These are phyloP conservation scores for Lepiota venenata DNA, from an alignment of 768 basidiomycete genomes.

Conservation along the genomic window DNA sequence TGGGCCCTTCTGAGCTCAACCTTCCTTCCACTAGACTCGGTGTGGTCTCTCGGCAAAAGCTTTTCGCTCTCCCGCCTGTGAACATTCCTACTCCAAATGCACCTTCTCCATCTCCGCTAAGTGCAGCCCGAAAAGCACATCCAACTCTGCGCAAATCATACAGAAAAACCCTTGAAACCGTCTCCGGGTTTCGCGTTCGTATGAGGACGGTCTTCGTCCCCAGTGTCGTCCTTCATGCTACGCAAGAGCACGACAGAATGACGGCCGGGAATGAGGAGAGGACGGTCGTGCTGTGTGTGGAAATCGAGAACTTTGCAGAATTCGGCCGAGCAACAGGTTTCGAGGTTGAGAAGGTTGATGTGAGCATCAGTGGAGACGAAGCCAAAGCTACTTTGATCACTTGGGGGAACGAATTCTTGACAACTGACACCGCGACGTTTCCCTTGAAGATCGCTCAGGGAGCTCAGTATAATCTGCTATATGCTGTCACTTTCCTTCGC, in stretches of 20 bases:
- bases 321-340: conserved; percentile 61
- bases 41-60: conserved; percentile 58
- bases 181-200: conserved; percentile 83
- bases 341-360: conserved; percentile 70
- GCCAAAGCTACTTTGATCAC: conserved; percentile 47
- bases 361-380: conserved; percentile 68
- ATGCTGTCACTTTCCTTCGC: conserved; percentile 80
- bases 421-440: conserved; percentile 46
- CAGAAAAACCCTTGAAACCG: conserved; percentile 72
- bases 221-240: conserved; percentile 61
- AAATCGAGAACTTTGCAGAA: conserved; percentile 81
- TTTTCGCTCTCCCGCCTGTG: conserved; percentile 59
- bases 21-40: conserved; percentile 75
- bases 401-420: conserved; percentile 57
- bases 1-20: conserved; percentile 29
- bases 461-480: conserved; percentile 88
- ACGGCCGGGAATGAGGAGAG: conserved; percentile 77
- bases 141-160: conserved; percentile 85
- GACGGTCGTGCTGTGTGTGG: conserved; percentile 87
- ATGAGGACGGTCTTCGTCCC: conserved; percentile 96
- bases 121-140: conserved; percentile 42
- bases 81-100: conserved; percentile 37
- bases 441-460: conserved; percentile 67
- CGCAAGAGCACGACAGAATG: conserved; percentile 49
- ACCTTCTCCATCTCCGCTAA: conserved; percentile 49